Base-by-base conservation (phyloP, 148 eudicot species). In the Fagopyrum tataricum region DNA sequence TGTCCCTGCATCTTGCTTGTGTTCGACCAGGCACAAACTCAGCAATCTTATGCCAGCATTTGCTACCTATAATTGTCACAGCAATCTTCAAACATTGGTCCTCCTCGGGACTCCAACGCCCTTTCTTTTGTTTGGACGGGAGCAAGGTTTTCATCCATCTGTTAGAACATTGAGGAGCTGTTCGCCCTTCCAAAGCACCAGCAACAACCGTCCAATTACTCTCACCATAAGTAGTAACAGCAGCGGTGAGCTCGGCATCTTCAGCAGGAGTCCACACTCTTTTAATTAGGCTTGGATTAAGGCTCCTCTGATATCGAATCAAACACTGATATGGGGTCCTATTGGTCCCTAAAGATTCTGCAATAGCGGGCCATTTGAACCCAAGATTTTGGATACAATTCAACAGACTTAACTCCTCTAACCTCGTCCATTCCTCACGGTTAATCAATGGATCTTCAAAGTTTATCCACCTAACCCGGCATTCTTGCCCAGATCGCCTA, bases 91-190 rank as follows among this genome's bases (percentile, higher is more conserved):
- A 73, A 72, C 88, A 90, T 78, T 88, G 91, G 72, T 94, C 98
- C 79, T 94, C 97, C 53, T 85, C 85, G 21, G 64, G 26, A 70
- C 78, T 78, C 97, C 96, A 94, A 72, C 43, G 90, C 73, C 98
- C 98, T 46, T 82, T 85, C 78, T 75, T 87, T 83, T 94, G 76
- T 82, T 91, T 88, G 4, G 87, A 79, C 24, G 98, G 98, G 77
- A 85, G 86, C 83, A 94, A 83, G 31, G 96, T 74, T 81, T 94
- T 91, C 47, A 73, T 70, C 98, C 98, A 94, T 84, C 98, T 91
- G 76, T 94, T 91, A 73, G 97, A 89, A 83, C 98, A 94, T 67
- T 94, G 98, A 72, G 97, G 80, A 78, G 91, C 98, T 53, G 96
- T 85, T 68, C 98, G 79, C 76, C 98, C 98, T 79, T 89, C 96